A percentile compares a stretch with the other conserved stretches of the same genome.
Conservation (phyloP, 1,139 yeast species). For the Wickerhamomyces sp. region DNA sequence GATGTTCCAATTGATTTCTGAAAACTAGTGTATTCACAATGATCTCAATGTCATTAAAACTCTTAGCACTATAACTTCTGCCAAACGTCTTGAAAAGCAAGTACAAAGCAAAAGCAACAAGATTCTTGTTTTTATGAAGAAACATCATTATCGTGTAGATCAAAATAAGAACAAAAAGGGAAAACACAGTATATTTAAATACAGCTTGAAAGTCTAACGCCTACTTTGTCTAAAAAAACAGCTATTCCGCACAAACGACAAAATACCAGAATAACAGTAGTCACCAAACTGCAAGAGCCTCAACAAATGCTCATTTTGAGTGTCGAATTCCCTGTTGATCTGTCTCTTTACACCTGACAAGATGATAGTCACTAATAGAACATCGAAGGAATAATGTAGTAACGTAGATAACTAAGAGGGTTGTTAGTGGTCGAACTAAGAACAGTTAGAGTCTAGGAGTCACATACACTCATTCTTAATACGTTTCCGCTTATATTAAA, state of each 20-base stretch:
- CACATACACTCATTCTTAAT: not conserved
- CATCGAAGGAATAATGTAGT: not conserved
- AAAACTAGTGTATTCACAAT: not conserved
- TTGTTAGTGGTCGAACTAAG: not conserved
- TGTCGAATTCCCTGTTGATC: not conserved
- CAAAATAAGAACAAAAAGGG: not conserved
- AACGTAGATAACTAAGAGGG: not conserved
- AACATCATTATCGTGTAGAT: not conserved
- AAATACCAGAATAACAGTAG: not conserved
- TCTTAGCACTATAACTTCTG: not conserved
- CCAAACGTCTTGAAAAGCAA: not conserved
- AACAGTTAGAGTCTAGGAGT: not conserved
- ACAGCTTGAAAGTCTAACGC: not conserved
- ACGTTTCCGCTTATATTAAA: not conserved
- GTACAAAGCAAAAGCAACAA: not conserved
- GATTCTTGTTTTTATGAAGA: not conserved
- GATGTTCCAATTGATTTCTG: not conserved
- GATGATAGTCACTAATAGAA: not conserved
- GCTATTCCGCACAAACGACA: not conserved
- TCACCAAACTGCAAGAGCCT: not conserved
- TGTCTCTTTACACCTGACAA: not conserved
- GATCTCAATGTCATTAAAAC: not conserved
- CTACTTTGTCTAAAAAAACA: not conserved
- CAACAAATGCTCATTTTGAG: not conserved
- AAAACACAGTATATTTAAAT: not conserved